These are phyloP conservation scores for Blattamonas nauphoetae DNA, from an alignment of 78 protist species.

Conservation along the genomic window DNA sequence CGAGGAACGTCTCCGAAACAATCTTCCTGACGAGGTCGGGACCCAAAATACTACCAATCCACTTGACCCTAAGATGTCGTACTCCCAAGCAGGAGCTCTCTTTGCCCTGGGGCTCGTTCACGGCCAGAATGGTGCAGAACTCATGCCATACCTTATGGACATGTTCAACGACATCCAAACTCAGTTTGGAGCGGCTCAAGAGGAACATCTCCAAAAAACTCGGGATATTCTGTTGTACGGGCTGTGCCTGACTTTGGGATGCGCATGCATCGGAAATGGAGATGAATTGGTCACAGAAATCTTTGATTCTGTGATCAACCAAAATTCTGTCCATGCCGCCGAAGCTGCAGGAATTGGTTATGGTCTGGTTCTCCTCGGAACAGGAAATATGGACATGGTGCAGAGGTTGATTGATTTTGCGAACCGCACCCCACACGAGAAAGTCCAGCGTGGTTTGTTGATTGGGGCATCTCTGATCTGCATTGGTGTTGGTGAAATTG, in stretches of 20 bases:
- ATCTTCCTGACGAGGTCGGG: background rate
- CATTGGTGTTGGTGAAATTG: constrained; percentile 76
- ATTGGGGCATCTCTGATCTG: constrained; percentile 70
- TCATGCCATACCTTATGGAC: constrained; percentile 35
- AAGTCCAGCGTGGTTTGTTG: constrained; percentile 77
- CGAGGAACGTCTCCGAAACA: background rate
- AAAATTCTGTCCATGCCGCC: constrained; percentile 82
- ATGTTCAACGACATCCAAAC: constrained; percentile 1
- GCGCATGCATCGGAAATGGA: constrained; percentile 74
- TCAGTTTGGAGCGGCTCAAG: no score
- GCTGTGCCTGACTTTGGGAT: constrained; percentile 88
- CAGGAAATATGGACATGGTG: constrained; percentile 47
- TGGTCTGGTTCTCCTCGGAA: constrained; percentile 88
- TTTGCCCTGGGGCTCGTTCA: constrained; percentile 94
- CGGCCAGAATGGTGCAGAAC: constrained; percentile 72
- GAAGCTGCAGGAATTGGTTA: constrained; percentile 92
- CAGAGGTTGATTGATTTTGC: constrained; percentile 81
- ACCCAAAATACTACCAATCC: constrained; percentile 24
- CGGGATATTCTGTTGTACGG: constrained; percentile 83
- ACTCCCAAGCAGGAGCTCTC: constrained; percentile 87
- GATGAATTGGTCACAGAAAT: constrained; percentile 55
- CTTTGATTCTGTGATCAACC: constrained; percentile 43
- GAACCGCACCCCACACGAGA: constrained; percentile 93
- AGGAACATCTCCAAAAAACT: constrained; percentile 22
- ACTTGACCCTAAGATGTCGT: no score